Evolutionary conservation across 164 flowering plant species (phyloP), one percentile per base, ranked within the genome.

Genomic region (Tetracentron sinense): DNA sequence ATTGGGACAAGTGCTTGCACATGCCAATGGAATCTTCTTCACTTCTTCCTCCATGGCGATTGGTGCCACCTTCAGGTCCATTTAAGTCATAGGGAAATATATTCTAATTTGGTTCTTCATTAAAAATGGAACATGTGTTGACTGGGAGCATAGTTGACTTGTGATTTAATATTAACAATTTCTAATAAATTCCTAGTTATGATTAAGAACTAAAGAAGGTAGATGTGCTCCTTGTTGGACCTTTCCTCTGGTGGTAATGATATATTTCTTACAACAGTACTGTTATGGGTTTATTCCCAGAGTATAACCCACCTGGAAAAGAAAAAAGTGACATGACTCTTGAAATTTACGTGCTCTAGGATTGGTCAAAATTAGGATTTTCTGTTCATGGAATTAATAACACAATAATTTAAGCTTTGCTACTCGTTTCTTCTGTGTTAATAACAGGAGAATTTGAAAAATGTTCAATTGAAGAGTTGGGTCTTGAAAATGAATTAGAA

Each of bases 401-500:
- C n/a, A n/a, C n/a, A n/a, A n/a, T n/a, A 47, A 16, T 15, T 47
- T 15, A 49, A 49, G 53, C 2, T 2, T 49, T 2, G 3, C 30
- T 29, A 31, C 25, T 22, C 19, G 31, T 54, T 12, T 50, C 33
- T 61, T 29, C 50, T 70, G 38, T 42, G 4, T 27, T 46, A 28
- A 22, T 76, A 61, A 60, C 82, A 87, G 98, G 86, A 65, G 66
- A 4, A 12, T 58, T 83, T 52, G 67, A 61, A 28, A 73, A 70
- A 23, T 82, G 84, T 69, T 77, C 87, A 26, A 61, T 92, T 72
- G 95, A 86, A 66, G 96, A 87, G 61, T 67, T 92, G 72, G 90
- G 85, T 49, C 92, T 92, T 46, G 98, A 92, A 78, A 51, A 90
- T 64, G 96, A 85, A 68, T 63, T 74, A 31, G 98, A 92, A 77